Percentiles rank a stretch among this genome's conserved stretches.
These are phyloP conservation scores for Lodderomyces theae DNA, from an alignment of 1,139 yeast genomes.

Conservation along the genomic window DNA sequence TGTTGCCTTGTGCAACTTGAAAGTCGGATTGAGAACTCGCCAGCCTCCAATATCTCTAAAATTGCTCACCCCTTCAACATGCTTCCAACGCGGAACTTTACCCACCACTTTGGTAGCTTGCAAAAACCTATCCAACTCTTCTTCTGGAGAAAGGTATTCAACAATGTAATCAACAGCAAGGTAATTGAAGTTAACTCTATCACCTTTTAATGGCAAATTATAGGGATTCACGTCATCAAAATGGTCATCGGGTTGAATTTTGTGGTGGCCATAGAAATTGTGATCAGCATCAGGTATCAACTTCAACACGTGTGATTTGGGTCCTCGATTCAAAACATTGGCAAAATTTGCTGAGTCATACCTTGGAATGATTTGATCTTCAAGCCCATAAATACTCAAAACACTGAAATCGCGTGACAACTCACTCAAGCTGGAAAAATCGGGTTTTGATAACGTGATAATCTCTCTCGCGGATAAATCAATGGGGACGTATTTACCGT, in stretches of 20 bases:
- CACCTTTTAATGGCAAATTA: slow-evolving; percentile 43
- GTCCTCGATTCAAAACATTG: slow-evolving; percentile 51
- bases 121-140: slow-evolving; percentile 53
- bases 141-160: slow-evolving; percentile 50
- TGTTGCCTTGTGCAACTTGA: slow-evolving; percentile 12
- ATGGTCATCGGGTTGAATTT: slow-evolving; percentile 29
- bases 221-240: slow-evolving; percentile 33
- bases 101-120: slow-evolving; percentile 36
- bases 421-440: slow-evolving; percentile 39
- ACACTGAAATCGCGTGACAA: slow-evolving; percentile 53
- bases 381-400: slow-evolving; percentile 67
- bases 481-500: slow-evolving; percentile 44
- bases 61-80: slow-evolving; percentile 65
- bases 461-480: slow-evolving; percentile 54
- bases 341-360: slow-evolving; percentile 61
- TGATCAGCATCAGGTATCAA: slow-evolving; percentile 75
- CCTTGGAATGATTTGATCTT: slow-evolving; percentile 64
- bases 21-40: slow-evolving; percentile 38
- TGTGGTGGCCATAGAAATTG: slow-evolving; percentile 59
- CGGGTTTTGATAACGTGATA: slow-evolving; percentile 49
- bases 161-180: slow-evolving; percentile 52
- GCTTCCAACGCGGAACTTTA: slow-evolving; percentile 52
- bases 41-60: slow-evolving; percentile 86
- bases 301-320: slow-evolving; percentile 51
- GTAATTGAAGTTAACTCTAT: slow-evolving; percentile 54